Percentiles rank a stretch among this genome's conserved stretches.
Conservation (phyloP, 2,329 filamentous ascomycete species). For the Neonectria faginata region DNA sequence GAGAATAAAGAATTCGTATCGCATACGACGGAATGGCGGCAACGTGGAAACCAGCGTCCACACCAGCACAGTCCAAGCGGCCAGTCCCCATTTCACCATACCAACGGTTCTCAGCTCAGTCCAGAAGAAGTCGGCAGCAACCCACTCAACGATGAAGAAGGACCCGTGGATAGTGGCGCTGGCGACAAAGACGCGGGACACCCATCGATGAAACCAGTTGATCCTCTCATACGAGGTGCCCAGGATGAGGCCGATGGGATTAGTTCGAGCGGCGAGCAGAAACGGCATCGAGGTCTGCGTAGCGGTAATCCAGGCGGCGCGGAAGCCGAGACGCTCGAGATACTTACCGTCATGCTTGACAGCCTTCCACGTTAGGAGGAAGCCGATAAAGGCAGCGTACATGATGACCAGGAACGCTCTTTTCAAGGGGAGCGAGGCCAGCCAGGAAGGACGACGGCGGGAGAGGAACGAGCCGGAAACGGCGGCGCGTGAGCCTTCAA, state of each 20-base stretch:
- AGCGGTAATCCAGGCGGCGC: constrained; percentile 42
- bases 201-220: constrained; percentile 45
- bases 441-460: constrained; percentile 28
- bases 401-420: constrained; percentile 29
- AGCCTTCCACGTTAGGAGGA: constrained; percentile 42
- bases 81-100: constrained; percentile 44
- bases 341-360: constrained; percentile 45
- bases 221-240: constrained; percentile 45
- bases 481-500: constrained; percentile 32
- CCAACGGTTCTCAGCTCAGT: constrained; percentile 40
- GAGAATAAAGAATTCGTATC: constrained; percentile 47
- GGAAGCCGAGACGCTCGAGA: constrained; percentile 43
- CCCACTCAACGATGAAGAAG: constrained; percentile 42
- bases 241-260: constrained; percentile 39
- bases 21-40: constrained; percentile 41
- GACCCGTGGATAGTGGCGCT: constrained; percentile 43
- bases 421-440: constrained; percentile 33
- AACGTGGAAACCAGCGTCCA: constrained; percentile 43
- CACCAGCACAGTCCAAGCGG: constrained; percentile 42
- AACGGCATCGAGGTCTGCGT: constrained; percentile 43
- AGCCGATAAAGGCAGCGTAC: constrained; percentile 38
- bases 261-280: constrained; percentile 39
- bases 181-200: constrained; percentile 38
- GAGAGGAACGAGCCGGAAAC: constrained; percentile 20
- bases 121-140: constrained; percentile 44